phyloP scores from a whole-genome alignment of 2,329 filamentous ascomycete species.

The Aspergillus neoniger region DNA sequence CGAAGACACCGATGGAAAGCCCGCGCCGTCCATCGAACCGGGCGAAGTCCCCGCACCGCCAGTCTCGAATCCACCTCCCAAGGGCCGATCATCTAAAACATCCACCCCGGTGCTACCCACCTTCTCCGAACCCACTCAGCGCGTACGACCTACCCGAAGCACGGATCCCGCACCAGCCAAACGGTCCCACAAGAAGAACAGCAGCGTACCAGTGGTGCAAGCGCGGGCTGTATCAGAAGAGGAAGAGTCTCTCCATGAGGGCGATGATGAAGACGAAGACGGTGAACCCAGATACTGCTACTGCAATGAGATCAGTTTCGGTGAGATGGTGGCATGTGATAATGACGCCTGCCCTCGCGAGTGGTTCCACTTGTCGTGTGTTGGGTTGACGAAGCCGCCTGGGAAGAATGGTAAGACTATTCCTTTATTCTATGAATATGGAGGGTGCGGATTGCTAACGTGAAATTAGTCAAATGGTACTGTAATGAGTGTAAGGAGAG shows the following conservation, averaged over 20 bases:
- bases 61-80: constrained; percentile 21
- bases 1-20: constrained; percentile 39
- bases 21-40: constrained; percentile 35
- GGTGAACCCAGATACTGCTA: constrained; percentile 78
- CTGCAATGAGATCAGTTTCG: constrained; percentile 77
- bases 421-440: background rate
- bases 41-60: constrained; percentile 31
- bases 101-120: constrained; percentile 43
- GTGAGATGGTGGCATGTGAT: constrained; percentile 83
- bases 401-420: constrained; percentile 67
- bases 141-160: constrained; percentile 38
- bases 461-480: constrained; percentile 72
- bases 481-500: constrained; percentile 76
- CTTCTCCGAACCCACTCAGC: constrained; percentile 38
- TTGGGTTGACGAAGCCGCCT: constrained; percentile 77
- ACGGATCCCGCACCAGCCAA: constrained; percentile 37
- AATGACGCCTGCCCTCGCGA: constrained; percentile 70
- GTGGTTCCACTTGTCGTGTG: constrained; percentile 84
- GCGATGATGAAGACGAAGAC: constrained; percentile 64
- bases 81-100: constrained; percentile 44
- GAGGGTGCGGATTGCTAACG: constrained; percentile 21
- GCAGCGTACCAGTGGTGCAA: constrained; percentile 25
- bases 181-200: constrained; percentile 39
- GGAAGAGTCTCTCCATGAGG: constrained; percentile 47
- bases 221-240: constrained; percentile 41